Evolutionary conservation across 2,329 filamentous ascomycete genomes (phyloP).

Genomic region (Fusarium camptoceras): DNA sequence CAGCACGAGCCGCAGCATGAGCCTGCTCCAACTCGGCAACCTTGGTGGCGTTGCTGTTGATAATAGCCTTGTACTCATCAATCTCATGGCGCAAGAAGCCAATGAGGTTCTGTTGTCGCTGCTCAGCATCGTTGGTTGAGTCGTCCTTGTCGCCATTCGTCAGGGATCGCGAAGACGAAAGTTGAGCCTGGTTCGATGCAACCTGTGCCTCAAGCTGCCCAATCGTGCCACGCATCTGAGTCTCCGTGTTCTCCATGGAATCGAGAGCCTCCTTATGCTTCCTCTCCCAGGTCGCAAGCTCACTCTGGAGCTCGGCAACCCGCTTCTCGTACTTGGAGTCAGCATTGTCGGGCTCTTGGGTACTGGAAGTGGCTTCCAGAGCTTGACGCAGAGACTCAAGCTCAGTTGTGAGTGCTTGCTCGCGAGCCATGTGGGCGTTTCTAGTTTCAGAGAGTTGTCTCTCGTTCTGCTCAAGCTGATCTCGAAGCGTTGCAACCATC

Average conservation of each 20-base stretch:
- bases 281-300: slow-evolving; percentile 78
- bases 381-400: slow-evolving; percentile 74
- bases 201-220: slow-evolving; percentile 75
- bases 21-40: slow-evolving; percentile 80
- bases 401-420: slow-evolving; percentile 79
- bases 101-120: slow-evolving; percentile 70
- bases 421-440: slow-evolving; percentile 76
- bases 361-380: slow-evolving; percentile 49
- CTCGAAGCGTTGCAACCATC: slow-evolving; percentile 85
- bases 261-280: slow-evolving; percentile 80
- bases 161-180: slow-evolving; percentile 57
- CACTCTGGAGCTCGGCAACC: slow-evolving; percentile 74
- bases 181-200: slow-evolving; percentile 64
- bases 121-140: slow-evolving; percentile 59
- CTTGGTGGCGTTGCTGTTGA: slow-evolving; percentile 74
- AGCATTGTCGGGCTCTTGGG: slow-evolving; percentile 48
- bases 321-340: slow-evolving; percentile 63
- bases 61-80: slow-evolving; percentile 81
- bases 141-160: slow-evolving; percentile 55
- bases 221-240: slow-evolving; percentile 77
- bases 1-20: slow-evolving; percentile 72
- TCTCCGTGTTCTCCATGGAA: slow-evolving; percentile 78
- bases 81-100: slow-evolving; percentile 77
- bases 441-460: slow-evolving; percentile 80
- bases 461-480: slow-evolving; percentile 89